Conservation (phyloP, 345 rosid species). For the Alliaria petiolata region DNA sequence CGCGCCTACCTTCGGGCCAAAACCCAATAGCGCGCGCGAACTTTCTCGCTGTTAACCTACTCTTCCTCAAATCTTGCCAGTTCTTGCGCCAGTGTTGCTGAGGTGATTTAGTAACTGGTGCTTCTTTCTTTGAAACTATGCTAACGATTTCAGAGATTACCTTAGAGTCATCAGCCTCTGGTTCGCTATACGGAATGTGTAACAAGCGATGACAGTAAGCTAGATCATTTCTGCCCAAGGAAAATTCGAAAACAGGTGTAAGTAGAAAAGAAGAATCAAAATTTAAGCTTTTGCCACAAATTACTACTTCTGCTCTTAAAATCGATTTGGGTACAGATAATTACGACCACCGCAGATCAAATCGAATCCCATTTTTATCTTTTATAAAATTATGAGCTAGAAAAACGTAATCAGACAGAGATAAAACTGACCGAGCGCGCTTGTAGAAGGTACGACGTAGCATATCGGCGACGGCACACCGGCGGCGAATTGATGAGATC, state of each 20-base stretch:
- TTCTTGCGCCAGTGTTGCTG: conserved; percentile 52
- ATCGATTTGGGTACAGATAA: neutral
- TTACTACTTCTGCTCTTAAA: too few species aligned
- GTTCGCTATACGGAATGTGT: conserved; percentile 16
- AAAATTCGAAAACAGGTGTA: neutral
- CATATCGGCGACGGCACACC: conserved; percentile 21
- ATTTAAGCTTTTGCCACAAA: neutral
- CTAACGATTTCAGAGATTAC: conserved; percentile 4
- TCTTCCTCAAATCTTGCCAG: conserved; percentile 32
- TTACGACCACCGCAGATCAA: neutral
- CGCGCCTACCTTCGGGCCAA: conserved; percentile 50
- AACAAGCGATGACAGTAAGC: conserved; percentile 15
- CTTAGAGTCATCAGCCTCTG: conserved; percentile 7
- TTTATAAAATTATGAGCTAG: neutral
- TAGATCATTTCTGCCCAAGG: conserved; percentile 18
- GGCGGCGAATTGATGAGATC: neutral
- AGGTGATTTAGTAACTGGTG: neutral
- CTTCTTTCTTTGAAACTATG: conserved; percentile 3
- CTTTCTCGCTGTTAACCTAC: conserved; percentile 71
- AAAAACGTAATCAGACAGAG: too few species aligned
- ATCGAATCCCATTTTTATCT: neutral
- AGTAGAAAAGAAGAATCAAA: neutral
- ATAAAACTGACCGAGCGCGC: conserved; percentile 19
- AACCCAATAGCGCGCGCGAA: conserved; percentile 67
- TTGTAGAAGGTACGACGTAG: conserved; percentile 15